phyloP scores from a whole-genome alignment of 176 grass and related monocot genomes.

The Phyllostachys edulis region DNA sequence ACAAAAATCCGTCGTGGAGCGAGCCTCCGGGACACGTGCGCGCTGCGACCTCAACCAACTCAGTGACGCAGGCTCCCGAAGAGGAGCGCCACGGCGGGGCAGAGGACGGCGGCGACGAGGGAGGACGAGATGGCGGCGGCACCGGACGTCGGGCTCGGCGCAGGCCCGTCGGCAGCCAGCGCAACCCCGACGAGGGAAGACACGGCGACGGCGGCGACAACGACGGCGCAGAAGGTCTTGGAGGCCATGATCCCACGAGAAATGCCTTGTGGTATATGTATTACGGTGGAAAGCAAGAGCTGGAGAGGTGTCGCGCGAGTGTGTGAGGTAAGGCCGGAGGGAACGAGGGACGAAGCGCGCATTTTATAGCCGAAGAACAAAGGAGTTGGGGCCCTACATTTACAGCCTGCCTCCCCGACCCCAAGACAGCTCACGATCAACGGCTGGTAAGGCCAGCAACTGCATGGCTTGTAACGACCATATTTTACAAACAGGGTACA shows the following conservation, averaged over 20 bases:
- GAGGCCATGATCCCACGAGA: conserved; percentile 21
- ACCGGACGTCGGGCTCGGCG: conserved; percentile 69
- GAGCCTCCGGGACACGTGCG: conserved; percentile 7
- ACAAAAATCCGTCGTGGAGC: neutral
- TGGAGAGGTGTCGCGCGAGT: neutral
- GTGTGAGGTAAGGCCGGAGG: neutral
- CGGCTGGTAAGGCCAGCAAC: neutral
- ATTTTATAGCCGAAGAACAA: conserved; percentile 36
- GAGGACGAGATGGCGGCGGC: conserved; percentile 36
- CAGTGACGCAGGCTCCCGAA: conserved; percentile 50
- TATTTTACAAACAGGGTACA: too few relatives aligned
- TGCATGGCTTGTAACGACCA: neutral
- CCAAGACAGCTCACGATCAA: conserved; percentile 47
- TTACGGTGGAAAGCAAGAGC: neutral
- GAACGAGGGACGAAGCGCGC: neutral
- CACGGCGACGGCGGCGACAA: conserved; percentile 31
- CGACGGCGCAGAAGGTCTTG: conserved; percentile 31
- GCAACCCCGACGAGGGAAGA: conserved; percentile 39
- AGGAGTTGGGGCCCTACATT: conserved; percentile 6
- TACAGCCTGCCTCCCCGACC: neutral
- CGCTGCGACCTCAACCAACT: neutral
- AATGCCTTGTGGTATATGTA: neutral
- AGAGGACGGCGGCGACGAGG: conserved; percentile 46
- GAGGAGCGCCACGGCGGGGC: conserved; percentile 63
- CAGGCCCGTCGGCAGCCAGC: conserved; percentile 59